A percentile compares a stretch with the other conserved stretches of the same genome.
These are phyloP conservation scores for Ruellia speciosa DNA, from an alignment of 305 asterid genomes.

Conservation along the genomic window DNA sequence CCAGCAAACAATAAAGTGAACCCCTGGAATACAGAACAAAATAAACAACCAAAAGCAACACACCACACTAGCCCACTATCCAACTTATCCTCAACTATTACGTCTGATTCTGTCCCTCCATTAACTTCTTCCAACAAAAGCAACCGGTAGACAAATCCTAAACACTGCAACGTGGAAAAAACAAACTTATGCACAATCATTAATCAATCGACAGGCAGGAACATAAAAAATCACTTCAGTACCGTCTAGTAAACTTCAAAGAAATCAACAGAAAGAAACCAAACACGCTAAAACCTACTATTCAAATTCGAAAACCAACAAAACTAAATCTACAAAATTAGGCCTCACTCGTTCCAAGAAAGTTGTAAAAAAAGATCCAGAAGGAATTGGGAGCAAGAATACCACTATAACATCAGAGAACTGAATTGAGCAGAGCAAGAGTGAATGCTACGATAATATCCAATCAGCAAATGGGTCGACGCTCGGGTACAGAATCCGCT, in stretches of 20 bases:
- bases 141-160: neutral
- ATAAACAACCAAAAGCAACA: neutral
- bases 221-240: too few species aligned
- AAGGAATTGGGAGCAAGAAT: neutral
- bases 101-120: slow-evolving; percentile 18
- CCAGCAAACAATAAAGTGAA: neutral
- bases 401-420: too few species aligned
- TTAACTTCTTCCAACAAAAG: slow-evolving; percentile 20
- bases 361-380: too few species aligned
- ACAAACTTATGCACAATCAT: neutral
- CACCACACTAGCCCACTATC: neutral
- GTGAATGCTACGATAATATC: neutral
- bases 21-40: neutral
- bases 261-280: too few species aligned
- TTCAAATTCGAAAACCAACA: too few species aligned
- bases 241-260: too few species aligned
- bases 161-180: neutral
- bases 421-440: too few species aligned
- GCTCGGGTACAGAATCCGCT: neutral
- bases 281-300: too few species aligned
- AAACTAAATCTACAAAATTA: too few species aligned
- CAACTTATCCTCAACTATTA: slow-evolving; percentile 9
- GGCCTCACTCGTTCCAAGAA: too few species aligned
- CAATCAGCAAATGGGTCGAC: neutral
- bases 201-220: neutral